Percentiles rank a stretch among this genome's conserved stretches.
Evolutionary conservation across 2,329 filamentous ascomycete genomes (phyloP).

Genomic region (Pestalotiopsis sp.): DNA sequence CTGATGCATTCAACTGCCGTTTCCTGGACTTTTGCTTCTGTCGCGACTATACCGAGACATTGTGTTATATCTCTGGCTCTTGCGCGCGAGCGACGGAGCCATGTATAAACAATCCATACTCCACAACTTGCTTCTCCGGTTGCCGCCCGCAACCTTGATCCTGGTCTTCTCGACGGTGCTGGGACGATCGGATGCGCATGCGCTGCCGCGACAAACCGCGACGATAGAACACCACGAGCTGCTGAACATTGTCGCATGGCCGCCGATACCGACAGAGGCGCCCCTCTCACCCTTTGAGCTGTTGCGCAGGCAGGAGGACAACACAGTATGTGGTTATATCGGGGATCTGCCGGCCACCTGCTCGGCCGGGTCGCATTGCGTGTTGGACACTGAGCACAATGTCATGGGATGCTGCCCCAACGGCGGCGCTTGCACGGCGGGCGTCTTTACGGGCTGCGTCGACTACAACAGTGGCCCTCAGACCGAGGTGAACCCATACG

Average conservation of each 20-base stretch:
- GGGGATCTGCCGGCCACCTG: conserved; percentile 57
- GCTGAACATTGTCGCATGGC: conserved; percentile 38
- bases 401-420: conserved; percentile 60
- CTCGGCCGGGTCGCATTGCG: conserved; percentile 58
- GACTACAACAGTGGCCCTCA: conserved; percentile 51
- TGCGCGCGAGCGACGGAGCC: conserved; percentile 14
- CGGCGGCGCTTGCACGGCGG: conserved; percentile 49
- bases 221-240: conserved; percentile 36
- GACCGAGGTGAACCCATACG: conserved; percentile 54
- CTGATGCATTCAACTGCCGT: background rate
- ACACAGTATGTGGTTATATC: conserved; percentile 60
- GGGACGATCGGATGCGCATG: conserved; percentile 34
- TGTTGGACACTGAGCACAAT: conserved; percentile 47
- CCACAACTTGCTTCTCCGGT: conserved; percentile 32
- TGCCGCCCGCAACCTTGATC: conserved; percentile 35
- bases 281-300: conserved; percentile 37
- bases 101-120: conserved; percentile 31
- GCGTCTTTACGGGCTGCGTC: conserved; percentile 59
- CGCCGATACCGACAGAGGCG: conserved; percentile 40
- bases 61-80: background rate
- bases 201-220: conserved; percentile 41
- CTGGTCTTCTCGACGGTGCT: conserved; percentile 35
- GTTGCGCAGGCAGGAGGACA: conserved; percentile 41
- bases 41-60: background rate
- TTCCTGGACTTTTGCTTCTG: background rate